Evolutionary conservation across 345 rosid species (phyloP).

Genomic region (Mangifera indica): DNA sequence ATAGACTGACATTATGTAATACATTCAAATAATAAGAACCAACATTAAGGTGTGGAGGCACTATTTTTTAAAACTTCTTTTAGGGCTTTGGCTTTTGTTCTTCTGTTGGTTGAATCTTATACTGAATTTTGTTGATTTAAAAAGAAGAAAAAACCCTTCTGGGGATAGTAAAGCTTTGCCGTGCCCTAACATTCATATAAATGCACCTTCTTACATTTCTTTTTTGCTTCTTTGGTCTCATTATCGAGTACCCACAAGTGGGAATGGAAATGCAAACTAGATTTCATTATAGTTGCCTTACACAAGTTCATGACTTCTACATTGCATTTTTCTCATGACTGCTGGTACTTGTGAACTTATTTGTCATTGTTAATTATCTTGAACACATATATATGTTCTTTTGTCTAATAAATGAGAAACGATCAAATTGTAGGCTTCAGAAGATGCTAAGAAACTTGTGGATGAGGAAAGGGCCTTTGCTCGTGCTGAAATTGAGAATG

Average conservation of each 20-base stretch:
- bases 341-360: background rate
- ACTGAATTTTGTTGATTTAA: too few species aligned
- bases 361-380: conserved; percentile 5
- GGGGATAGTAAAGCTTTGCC: background rate
- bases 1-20: too few species aligned
- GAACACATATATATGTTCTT: background rate
- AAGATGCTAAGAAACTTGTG: conserved; percentile 93
- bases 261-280: background rate
- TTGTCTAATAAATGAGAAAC: conserved; percentile 22
- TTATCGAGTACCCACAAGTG: background rate
- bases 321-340: background rate
- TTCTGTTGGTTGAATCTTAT: background rate
- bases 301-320: background rate
- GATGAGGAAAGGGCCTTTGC: conserved; percentile 97
- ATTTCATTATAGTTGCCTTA: background rate
- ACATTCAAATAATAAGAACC: background rate
- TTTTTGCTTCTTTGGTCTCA: background rate
- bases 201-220: background rate
- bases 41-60: background rate
- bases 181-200: background rate
- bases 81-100: background rate
- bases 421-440: conserved; percentile 66
- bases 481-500: conserved; percentile 91
- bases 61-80: background rate
- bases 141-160: too few species aligned